A percentile compares a stretch with the other conserved stretches of the same genome.
These are phyloP conservation scores for Arthrobotrys megalospora DNA, from an alignment of 2,329 filamentous ascomycete genomes.

Conservation along the genomic window DNA sequence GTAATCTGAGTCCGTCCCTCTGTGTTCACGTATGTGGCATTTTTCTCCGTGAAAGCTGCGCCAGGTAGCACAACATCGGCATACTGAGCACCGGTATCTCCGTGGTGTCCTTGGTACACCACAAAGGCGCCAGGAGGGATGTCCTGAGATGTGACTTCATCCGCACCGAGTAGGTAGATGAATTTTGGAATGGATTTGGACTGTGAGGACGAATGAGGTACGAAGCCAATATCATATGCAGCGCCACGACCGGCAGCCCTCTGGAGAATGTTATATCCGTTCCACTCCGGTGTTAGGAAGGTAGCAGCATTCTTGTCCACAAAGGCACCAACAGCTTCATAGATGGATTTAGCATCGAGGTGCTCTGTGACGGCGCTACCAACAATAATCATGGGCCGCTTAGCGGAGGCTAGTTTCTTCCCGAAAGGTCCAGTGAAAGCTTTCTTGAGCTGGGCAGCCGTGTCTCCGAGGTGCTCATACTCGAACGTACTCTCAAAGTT, in stretches of 20 bases:
- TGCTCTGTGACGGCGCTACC: conserved; percentile 94
- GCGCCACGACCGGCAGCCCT: conserved; percentile 91
- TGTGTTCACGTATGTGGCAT: conserved; percentile 96
- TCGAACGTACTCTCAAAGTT: conserved; percentile 95
- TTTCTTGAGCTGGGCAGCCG: conserved; percentile 84
- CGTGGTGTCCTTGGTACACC: conserved; percentile 98
- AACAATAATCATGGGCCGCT: conserved; percentile 96
- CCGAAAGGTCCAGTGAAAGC: conserved; percentile 89
- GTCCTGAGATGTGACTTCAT: conserved; percentile 86
- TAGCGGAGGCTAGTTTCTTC: conserved; percentile 88
- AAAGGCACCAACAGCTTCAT: conserved; percentile 89
- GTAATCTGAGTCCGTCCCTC: conserved; percentile 97
- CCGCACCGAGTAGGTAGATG: conserved; percentile 94
- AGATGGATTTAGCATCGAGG: conserved; percentile 89
- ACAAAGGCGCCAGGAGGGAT: conserved; percentile 97
- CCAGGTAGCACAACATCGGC: conserved; percentile 95
- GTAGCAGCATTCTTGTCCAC: conserved; percentile 92
- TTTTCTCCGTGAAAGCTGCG: conserved; percentile 97
- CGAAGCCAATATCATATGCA: conserved; percentile 96
- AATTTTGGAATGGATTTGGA: conserved; percentile 92
- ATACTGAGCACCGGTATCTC: conserved; percentile 91
- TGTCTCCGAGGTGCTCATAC: conserved; percentile 88
- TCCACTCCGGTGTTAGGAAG: conserved; percentile 92
- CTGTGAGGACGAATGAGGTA: conserved; percentile 83
- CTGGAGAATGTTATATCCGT: conserved; percentile 97